Conservation (phyloP, 2,329 filamentous ascomycete genomes). For the Rutstroemia sp. region DNA sequence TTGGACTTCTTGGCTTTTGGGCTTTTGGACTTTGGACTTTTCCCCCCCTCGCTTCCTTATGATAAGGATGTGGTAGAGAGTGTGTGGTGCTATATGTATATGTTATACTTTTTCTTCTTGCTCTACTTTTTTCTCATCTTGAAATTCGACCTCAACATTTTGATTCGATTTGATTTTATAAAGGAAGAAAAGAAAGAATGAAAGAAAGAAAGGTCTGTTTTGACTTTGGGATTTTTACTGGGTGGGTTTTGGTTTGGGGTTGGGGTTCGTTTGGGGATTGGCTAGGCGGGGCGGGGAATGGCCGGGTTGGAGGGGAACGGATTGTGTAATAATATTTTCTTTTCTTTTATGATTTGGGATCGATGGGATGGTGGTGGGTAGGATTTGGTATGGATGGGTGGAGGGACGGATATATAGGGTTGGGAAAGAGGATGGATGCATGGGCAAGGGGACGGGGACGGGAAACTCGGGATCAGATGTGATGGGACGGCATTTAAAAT, state of each 20-base stretch:
- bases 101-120: neutral
- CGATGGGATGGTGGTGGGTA: too few species aligned
- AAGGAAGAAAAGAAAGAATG: neutral
- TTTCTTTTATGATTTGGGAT: too few species aligned
- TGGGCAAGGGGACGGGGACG: neutral
- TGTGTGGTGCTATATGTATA: neutral
- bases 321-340: neutral
- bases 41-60: too few species aligned
- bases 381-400: neutral
- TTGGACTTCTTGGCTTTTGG: too few species aligned
- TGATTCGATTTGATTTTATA: neutral
- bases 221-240: neutral
- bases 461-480: neutral
- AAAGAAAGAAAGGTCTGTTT: neutral
- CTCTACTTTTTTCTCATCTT: neutral
- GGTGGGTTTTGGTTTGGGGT: neutral
- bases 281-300: neutral
- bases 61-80: too few species aligned
- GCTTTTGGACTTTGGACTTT: too few species aligned
- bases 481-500: neutral
- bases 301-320: neutral
- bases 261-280: neutral
- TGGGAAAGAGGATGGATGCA: neutral
- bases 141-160: neutral
- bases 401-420: neutral